Conservation (phyloP, 1,284 basidiomycete genomes). For the Stereum hirsutum region DNA sequence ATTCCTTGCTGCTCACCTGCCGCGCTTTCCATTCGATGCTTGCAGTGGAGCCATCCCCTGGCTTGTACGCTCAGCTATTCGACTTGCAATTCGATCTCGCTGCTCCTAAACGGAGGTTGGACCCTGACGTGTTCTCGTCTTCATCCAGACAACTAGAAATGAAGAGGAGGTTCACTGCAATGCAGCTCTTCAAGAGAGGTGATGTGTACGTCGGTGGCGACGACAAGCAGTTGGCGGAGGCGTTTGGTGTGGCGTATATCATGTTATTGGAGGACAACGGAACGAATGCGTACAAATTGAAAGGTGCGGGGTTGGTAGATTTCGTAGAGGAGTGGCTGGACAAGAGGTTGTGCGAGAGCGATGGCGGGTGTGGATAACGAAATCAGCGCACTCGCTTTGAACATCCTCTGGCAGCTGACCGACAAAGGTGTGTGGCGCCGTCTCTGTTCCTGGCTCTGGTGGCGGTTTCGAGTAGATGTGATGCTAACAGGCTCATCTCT, state of each 20-base stretch:
- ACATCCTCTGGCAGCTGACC: constrained; percentile 37
- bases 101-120: constrained; percentile 5
- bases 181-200: constrained; percentile 30
- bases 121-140: background rate
- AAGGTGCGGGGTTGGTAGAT: constrained; percentile 29
- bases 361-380: constrained; percentile 32
- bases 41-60: constrained; percentile 25
- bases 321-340: constrained; percentile 33
- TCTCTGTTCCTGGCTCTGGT: too few species aligned
- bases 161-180: constrained; percentile 23
- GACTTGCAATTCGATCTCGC: constrained; percentile 29
- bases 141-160: constrained; percentile 5
- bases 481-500: background rate
- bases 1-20: constrained; percentile 29
- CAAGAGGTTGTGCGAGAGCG: constrained; percentile 26
- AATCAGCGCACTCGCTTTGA: constrained; percentile 33
- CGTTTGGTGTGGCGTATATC: constrained; percentile 47
- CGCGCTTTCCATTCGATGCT: constrained; percentile 24
- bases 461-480: background rate
- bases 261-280: constrained; percentile 54
- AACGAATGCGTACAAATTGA: constrained; percentile 44
- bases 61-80: constrained; percentile 38
- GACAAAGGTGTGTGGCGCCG: constrained; percentile 18
- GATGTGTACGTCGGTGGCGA: too few species aligned
- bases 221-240: constrained; percentile 27